Evolutionary conservation across 805 yeast species (phyloP), one percentile per base, ranked within the genome.

Genomic region (Barnettozyma sucrosica): DNA sequence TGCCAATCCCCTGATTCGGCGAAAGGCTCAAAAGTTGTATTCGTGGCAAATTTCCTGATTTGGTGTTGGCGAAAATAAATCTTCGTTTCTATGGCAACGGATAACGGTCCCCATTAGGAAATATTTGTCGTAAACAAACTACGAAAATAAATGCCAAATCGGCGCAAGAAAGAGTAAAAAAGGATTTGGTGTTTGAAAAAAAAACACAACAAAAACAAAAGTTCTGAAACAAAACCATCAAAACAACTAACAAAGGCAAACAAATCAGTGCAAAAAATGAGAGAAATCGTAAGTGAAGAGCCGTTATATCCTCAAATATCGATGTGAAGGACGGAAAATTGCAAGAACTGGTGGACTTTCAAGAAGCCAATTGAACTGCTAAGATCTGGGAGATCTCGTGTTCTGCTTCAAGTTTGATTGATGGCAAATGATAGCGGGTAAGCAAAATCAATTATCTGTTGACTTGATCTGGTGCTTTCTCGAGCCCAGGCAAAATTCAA

Each of bases 91-190:
- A 36, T 34, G 36, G 46, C 9, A 14, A 34, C 46, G 36, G 7
- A 19, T 11, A 13, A 11, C 14, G 4, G 5, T 25, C 38, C 41
- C 18, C 5, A 42, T 42, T 32, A 11, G n/a, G 45, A 23, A 30
- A 33, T 5, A 5, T 21, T 42, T 42, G 45, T 21, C 45, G 45
- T 42, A 36, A 42, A 42, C 45, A 42, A 14, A 20, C 28, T 21
- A 28, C 19, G 19, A 26, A 24, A 7, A 11, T 42, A n/a, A 25
- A 16, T 18, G 43, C 43, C 43, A 39, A 39, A 39, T 33, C 30
- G 28, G 45, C 45, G 45, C 30, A 30, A 21, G 13, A 36, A 26
- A 36, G 20, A 26, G 20, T 7, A 7, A 14, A 21, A 36, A 36
- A 11, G 14, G 4, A 6, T 25, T n/a, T 24, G 28, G 26, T 19